Conservation (phyloP, 345 rosid species). For the Eucalyptus camaldulensis region DNA sequence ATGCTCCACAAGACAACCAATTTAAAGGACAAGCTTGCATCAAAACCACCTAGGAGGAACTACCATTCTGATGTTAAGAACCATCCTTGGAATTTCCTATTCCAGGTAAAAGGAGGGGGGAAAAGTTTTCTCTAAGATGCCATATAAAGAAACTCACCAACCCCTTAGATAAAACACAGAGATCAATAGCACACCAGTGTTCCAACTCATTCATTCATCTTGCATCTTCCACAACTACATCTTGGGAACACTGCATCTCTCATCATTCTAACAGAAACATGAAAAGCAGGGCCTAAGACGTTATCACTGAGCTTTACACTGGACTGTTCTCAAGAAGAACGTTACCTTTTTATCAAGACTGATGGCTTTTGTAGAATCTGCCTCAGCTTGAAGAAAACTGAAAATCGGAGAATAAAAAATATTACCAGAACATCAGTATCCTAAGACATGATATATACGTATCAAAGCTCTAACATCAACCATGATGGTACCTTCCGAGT, state of each 20-base stretch:
- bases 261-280: background rate
- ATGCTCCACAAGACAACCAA: background rate
- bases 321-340: background rate
- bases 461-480: background rate
- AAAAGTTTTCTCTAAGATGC: background rate
- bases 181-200: background rate
- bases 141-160: background rate
- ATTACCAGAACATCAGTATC: background rate
- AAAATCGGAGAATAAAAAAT: constrained; percentile 21
- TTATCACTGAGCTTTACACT: background rate
- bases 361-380: constrained; percentile 79
- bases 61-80: background rate
- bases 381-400: constrained; percentile 87
- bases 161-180: background rate
- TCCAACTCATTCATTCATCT: background rate
- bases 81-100: background rate
- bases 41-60: background rate
- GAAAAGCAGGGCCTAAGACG: background rate
- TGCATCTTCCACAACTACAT: background rate
- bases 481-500: constrained; percentile 41
- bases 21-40: background rate
- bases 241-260: background rate
- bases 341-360: constrained; percentile 73
- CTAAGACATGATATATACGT: background rate
- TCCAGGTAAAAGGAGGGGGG: background rate